These are phyloP conservation scores for Bryoerythrophyllum caledonicum DNA, from an alignment of 225 moss, liverwort and hornwort genomes.

Conservation along the genomic window DNA sequence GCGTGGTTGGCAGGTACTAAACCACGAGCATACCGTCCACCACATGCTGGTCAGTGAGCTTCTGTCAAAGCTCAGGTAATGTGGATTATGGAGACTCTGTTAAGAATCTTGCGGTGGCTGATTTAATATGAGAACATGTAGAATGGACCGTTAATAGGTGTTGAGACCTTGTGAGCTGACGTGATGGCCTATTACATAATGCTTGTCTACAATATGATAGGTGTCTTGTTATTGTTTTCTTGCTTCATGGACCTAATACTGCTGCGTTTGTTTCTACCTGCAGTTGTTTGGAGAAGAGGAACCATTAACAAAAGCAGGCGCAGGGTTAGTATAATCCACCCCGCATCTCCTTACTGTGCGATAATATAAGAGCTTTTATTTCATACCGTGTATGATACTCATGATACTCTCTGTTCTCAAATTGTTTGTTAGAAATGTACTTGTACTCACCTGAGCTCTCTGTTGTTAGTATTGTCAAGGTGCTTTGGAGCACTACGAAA, in stretches of 20 bases:
- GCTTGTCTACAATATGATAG: too few relatives aligned
- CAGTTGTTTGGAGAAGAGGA: conserved; percentile 88
- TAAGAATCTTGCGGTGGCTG: neutral
- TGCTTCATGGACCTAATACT: too few relatives aligned
- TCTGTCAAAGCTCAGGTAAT: conserved; percentile 90
- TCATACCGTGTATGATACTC: neutral
- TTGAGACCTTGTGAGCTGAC: neutral
- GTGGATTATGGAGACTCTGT: too few relatives aligned
- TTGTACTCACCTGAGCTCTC: too few relatives aligned
- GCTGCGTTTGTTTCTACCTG: conserved; percentile 10
- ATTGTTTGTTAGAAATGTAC: neutral
- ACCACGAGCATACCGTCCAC: conserved; percentile 88
- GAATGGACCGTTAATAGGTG: too few relatives aligned
- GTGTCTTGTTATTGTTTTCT: neutral
- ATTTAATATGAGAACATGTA: neutral
- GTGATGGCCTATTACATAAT: neutral
- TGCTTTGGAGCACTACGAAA: too few relatives aligned
- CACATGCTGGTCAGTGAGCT: conserved; percentile 83
- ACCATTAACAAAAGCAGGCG: conserved; percentile 40
- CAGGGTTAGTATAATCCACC: conserved; percentile 25
- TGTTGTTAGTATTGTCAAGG: too few relatives aligned
- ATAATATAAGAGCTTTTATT: too few relatives aligned
- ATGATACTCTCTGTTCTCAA: neutral
- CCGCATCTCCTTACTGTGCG: too few relatives aligned
- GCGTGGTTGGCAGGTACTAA: conserved; percentile 41